These are phyloP conservation scores for Podaxis carcinomalis DNA, from an alignment of 768 basidiomycete genomes.

Conservation along the genomic window DNA sequence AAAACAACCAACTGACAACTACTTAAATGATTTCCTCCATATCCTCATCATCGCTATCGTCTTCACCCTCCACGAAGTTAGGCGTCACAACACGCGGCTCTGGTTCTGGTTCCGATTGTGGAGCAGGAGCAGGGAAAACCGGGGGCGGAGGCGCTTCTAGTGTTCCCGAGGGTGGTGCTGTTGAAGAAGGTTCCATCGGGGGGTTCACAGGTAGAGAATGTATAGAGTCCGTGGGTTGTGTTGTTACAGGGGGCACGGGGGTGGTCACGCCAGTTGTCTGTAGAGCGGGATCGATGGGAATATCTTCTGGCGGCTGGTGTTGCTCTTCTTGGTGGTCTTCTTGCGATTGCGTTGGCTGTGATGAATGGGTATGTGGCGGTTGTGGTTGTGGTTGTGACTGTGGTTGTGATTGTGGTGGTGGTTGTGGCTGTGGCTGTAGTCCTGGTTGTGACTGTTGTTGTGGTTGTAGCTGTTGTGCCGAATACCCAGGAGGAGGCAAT, in stretches of 20 bases:
- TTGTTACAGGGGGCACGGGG: neutral
- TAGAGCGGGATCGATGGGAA: neutral
- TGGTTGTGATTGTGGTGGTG: slow-evolving; percentile 3
- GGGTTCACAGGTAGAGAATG: neutral
- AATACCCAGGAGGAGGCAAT: neutral
- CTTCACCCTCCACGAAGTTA: slow-evolving; percentile 21
- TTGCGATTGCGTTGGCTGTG: slow-evolving; percentile 1
- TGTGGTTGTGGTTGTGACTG: neutral
- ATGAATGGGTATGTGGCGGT: neutral
- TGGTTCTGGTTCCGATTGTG: neutral
- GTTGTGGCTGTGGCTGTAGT: slow-evolving; percentile 10
- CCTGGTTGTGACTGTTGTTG: slow-evolving; percentile 2
- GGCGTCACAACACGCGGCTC: neutral
- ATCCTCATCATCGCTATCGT: slow-evolving; percentile 34
- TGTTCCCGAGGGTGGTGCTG: neutral
- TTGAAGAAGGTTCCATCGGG: neutral
- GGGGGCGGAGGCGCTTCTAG: neutral
- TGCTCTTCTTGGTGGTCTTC: neutral
- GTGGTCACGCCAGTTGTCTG: neutral
- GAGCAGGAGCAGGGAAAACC: slow-evolving; percentile 1
- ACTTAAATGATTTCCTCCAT: slow-evolving; percentile 41
- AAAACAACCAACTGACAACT: neutral
- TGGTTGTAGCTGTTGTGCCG: slow-evolving; percentile 10
- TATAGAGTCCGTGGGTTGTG: neutral
- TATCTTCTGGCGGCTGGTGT: neutral